Evolutionary conservation across 192 early-diverging fungal genomes (phyloP).

Genomic region (Phycomyces blakesleeanus): DNA sequence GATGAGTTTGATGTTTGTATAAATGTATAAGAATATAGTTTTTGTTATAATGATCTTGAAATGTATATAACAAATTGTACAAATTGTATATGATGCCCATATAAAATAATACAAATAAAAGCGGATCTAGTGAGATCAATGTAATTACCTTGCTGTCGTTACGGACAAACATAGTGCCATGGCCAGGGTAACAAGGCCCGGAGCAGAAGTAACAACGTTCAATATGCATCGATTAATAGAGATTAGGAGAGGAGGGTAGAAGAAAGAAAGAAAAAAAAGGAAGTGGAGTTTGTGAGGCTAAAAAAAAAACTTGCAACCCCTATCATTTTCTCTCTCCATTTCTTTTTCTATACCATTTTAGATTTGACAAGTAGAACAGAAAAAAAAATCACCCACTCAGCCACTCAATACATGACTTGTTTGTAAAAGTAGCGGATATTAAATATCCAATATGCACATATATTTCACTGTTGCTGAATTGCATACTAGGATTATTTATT

Average conservation of each 20-base stretch:
- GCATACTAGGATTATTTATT: too few relatives aligned
- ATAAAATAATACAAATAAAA: too few relatives aligned
- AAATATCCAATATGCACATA: neutral
- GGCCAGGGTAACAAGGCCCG: slow-evolving; percentile 93
- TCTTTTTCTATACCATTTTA: neutral
- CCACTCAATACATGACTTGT: slow-evolving; percentile 1
- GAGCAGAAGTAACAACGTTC: slow-evolving; percentile 99
- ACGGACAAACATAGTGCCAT: slow-evolving; percentile 98
- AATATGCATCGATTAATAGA: slow-evolving; percentile 69
- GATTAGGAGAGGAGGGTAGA: neutral
- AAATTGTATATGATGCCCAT: too few relatives aligned
- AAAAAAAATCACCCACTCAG: neutral
- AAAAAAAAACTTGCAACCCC: neutral
- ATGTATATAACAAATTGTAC: too few relatives aligned
- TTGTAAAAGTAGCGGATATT: neutral
- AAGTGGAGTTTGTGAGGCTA: too few relatives aligned
- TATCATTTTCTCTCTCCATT: neutral
- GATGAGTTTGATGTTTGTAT: neutral
- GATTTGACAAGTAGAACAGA: neutral
- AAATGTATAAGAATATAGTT: too few relatives aligned
- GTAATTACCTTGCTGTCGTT: slow-evolving; percentile 95
- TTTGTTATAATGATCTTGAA: slow-evolving; percentile 7
- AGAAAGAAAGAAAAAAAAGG: neutral
- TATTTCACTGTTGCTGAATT: too few relatives aligned
- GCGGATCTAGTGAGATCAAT: too few relatives aligned